phyloP scores from a whole-genome alignment of 305 asterid species.

The Vinca major region DNA sequence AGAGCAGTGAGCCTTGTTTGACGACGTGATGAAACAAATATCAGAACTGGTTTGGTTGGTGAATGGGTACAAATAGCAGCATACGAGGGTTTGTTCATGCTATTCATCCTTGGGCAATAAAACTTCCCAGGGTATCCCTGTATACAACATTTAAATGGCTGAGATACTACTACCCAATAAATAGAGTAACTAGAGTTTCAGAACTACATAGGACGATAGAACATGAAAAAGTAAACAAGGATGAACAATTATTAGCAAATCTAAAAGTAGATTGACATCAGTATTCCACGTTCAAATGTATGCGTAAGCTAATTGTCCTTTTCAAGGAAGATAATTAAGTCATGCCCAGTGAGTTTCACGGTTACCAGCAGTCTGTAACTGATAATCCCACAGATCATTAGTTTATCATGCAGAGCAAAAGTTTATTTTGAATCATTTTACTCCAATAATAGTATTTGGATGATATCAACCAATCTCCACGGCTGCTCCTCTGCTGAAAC shows the following conservation, averaged over 20 bases:
- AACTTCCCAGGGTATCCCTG: constrained; percentile 99
- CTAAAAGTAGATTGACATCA: background rate
- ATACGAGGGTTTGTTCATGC: constrained; percentile 97
- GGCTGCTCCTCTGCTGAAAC: background rate
- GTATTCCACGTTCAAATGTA: background rate
- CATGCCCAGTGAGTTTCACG: background rate
- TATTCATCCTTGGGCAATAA: constrained; percentile 99
- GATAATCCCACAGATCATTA: background rate
- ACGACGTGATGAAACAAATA: constrained; percentile 98
- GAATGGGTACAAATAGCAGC: constrained; percentile 99
- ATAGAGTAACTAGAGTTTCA: constrained; percentile 3
- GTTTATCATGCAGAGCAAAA: background rate
- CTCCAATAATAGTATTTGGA: background rate
- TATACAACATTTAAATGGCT: constrained; percentile 16
- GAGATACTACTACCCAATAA: background rate
- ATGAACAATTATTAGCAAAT: background rate
- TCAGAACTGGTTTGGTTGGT: constrained; percentile 93
- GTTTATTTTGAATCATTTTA: background rate
- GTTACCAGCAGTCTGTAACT: background rate
- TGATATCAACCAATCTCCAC: background rate
- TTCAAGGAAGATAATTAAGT: background rate
- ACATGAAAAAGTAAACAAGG: background rate
- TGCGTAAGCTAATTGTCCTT: background rate
- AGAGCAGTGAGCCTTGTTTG: constrained; percentile 98
- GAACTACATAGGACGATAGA: background rate